Evolutionary conservation across 768 basidiomycete genomes (phyloP).

Genomic region (Gloeopeniophorella convolvens): DNA sequence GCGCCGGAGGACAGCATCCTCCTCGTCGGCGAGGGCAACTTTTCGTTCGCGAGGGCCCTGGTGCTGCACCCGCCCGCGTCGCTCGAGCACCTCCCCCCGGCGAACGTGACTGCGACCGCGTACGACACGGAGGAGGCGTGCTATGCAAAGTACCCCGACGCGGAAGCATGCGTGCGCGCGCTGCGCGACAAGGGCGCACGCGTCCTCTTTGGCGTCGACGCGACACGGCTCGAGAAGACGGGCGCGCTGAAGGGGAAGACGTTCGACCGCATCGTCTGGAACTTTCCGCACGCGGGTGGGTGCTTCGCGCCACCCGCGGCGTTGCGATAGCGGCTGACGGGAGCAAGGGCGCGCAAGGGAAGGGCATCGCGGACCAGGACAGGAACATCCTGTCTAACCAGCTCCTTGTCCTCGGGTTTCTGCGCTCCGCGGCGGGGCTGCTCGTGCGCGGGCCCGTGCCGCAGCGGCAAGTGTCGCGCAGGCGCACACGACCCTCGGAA

Average conservation of each 20-base stretch:
- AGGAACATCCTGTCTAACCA: constrained; percentile 92
- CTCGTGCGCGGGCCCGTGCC: constrained; percentile 56
- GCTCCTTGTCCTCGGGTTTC: constrained; percentile 70
- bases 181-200: constrained; percentile 55
- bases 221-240: constrained; percentile 61
- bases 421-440: constrained; percentile 62
- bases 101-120: constrained; percentile 77
- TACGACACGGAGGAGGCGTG: constrained; percentile 77
- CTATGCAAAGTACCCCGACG: constrained; percentile 77
- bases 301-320: constrained; percentile 1
- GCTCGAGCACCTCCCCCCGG: constrained; percentile 48
- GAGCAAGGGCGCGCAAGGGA: constrained; percentile 41
- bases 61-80: constrained; percentile 39
- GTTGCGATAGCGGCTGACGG: background rate
- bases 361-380: constrained; percentile 89
- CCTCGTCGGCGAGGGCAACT: constrained; percentile 91
- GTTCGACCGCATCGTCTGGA: constrained; percentile 85
- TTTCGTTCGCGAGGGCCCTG: constrained; percentile 82
- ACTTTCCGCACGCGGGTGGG: constrained; percentile 94
- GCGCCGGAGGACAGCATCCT: constrained; percentile 57
- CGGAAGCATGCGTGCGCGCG: constrained; percentile 46
- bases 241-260: constrained; percentile 49
- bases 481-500: constrained; percentile 34
- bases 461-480: constrained; percentile 32
- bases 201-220: constrained; percentile 81